Conservation (phyloP, 164 flowering plant genomes). For the Houttuynia cordata region DNA sequence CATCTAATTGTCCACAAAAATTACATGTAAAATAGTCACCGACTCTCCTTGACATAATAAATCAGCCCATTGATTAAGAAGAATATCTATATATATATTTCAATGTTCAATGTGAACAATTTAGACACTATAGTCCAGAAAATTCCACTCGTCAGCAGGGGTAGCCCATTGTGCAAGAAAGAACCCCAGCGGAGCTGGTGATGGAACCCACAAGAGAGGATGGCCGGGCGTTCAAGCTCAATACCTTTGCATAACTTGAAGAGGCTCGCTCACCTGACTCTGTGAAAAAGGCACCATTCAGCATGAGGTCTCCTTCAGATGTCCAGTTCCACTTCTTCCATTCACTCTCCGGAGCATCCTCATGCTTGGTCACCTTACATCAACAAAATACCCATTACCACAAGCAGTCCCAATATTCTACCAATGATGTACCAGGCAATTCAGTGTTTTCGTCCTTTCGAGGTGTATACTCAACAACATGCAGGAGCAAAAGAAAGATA, state of each 20-base stretch:
- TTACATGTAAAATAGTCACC: too few relatives aligned
- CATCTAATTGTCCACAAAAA: too few relatives aligned
- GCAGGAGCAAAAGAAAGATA: neutral
- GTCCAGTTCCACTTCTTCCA: slow-evolving; percentile 82
- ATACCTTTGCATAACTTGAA: slow-evolving; percentile 55
- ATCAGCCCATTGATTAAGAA: too few relatives aligned
- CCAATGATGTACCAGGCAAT: too few relatives aligned
- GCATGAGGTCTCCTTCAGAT: slow-evolving; percentile 55
- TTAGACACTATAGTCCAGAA: too few relatives aligned
- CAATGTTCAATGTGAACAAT: too few relatives aligned
- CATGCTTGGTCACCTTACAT: slow-evolving; percentile 54
- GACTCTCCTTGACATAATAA: too few relatives aligned
- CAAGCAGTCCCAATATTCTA: too few relatives aligned
- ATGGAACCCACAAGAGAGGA: slow-evolving; percentile 40
- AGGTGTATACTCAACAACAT: neutral
- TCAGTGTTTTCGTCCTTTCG: too few relatives aligned
- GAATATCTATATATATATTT: too few relatives aligned
- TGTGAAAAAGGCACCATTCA: slow-evolving; percentile 70
- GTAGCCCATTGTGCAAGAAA: slow-evolving; percentile 44
- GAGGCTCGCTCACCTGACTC: slow-evolving; percentile 53
- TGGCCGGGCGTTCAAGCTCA: slow-evolving; percentile 55
- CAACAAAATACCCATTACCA: neutral
- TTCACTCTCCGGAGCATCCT: slow-evolving; percentile 34
- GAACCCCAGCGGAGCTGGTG: slow-evolving; percentile 43
- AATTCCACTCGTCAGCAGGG: slow-evolving; percentile 47